These are phyloP conservation scores for Escovopsis sp. DNA, from an alignment of 2,329 filamentous ascomycete genomes.

Conservation along the genomic window DNA sequence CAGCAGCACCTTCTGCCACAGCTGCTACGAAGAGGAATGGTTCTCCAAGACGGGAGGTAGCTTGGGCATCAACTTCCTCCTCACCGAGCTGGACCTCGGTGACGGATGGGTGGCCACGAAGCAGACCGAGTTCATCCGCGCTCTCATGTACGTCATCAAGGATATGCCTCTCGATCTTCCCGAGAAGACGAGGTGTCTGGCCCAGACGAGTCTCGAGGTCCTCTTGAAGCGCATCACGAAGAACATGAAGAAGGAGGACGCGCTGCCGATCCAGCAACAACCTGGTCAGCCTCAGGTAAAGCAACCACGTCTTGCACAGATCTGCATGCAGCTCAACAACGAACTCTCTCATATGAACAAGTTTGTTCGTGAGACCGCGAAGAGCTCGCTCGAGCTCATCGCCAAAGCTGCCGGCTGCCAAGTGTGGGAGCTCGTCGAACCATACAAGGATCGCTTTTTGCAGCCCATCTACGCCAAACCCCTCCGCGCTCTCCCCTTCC, in stretches of 20 bases:
- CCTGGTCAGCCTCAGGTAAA: constrained; percentile 31
- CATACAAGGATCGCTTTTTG: constrained; percentile 81
- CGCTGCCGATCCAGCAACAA: constrained; percentile 22
- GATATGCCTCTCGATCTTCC: constrained; percentile 93
- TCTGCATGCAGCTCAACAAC: constrained; percentile 73
- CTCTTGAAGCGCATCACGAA: constrained; percentile 68
- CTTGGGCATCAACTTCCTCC: constrained; percentile 74
- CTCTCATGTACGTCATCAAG: constrained; percentile 95
- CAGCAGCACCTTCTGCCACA: constrained; percentile 75
- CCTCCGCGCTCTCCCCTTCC: constrained; percentile 78
- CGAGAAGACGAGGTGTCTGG: constrained; percentile 70
- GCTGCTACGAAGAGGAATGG: constrained; percentile 96
- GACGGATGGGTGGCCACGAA: constrained; percentile 70
- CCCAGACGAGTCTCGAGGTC: constrained; percentile 68
- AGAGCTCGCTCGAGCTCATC: constrained; percentile 65
- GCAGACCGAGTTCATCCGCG: constrained; percentile 76
- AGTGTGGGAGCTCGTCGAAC: constrained; percentile 76
- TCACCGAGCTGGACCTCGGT: constrained; percentile 72
- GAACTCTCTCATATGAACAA: constrained; percentile 94
- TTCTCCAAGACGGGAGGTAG: constrained; percentile 93
- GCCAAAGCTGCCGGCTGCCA: constrained; percentile 63
- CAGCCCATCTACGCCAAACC: constrained; percentile 92
- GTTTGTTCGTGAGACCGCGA: constrained; percentile 79
- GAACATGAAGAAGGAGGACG: constrained; percentile 64
- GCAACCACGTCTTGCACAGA: constrained; percentile 49